Evolutionary conservation across 768 basidiomycete genomes (phyloP).

Genomic region (Tricholoma hemisulphureum): DNA sequence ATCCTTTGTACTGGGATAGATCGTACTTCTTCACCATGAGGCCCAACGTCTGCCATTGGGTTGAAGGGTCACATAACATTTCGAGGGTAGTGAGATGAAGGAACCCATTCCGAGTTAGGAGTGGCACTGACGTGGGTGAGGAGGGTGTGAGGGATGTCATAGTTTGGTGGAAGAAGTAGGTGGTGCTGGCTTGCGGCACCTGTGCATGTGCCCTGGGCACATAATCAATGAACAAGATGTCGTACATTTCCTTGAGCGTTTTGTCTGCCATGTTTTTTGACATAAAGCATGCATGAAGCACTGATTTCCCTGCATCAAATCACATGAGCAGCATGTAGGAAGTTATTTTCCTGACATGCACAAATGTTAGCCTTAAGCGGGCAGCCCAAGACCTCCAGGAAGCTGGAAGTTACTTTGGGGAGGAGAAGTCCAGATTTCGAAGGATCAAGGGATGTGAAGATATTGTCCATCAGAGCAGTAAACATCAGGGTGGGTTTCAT

Average conservation of each 20-base stretch:
- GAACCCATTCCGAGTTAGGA: conserved; percentile 13
- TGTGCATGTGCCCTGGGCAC: background rate
- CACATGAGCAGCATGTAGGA: background rate
- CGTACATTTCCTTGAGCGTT: conserved; percentile 6
- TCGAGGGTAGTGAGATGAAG: conserved; percentile 3
- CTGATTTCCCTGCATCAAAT: background rate
- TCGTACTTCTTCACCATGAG: conserved; percentile 10
- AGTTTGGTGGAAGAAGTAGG: background rate
- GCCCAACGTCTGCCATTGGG: conserved; percentile 4
- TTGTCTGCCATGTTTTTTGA: conserved; percentile 11
- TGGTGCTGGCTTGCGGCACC: conserved; percentile 1
- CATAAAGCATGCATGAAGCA: background rate
- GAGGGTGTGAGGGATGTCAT: background rate
- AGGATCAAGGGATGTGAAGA: conserved; percentile 14
- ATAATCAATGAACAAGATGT: conserved; percentile 12
- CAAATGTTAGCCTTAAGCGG: conserved; percentile 10
- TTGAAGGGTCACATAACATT: conserved; percentile 8
- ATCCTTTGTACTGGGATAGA: conserved; percentile 9
- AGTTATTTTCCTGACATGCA: background rate
- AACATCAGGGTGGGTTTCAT: conserved; percentile 12
- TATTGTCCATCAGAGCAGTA: conserved; percentile 11
- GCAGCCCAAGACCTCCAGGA: conserved; percentile 16
- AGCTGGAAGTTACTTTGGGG: conserved; percentile 11
- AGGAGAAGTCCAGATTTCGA: conserved; percentile 7
- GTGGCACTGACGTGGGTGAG: conserved; percentile 6